A percentile compares a stretch with the other conserved stretches of the same genome.
phyloP scores from a whole-genome alignment of 1,139 yeast species.

The Protomyces inouyei region DNA sequence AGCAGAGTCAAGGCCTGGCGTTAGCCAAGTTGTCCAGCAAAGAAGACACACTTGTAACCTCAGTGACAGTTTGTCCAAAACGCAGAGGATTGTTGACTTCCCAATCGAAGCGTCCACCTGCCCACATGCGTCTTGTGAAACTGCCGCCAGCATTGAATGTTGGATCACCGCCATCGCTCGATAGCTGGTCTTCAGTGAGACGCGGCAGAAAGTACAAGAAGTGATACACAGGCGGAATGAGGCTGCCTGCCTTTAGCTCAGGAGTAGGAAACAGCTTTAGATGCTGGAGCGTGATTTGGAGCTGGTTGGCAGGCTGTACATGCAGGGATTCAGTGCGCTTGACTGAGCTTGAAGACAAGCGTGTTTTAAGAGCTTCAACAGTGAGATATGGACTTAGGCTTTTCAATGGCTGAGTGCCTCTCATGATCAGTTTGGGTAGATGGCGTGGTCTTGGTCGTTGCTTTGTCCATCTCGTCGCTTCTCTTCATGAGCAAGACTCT shows the following conservation, averaged over 20 bases:
- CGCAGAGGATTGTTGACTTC: conserved; percentile 39
- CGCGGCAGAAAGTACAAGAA: conserved; percentile 59
- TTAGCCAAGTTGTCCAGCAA: not conserved
- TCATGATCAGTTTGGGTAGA: not conserved
- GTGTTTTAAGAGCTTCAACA: conserved; percentile 15
- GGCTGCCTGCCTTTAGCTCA: conserved; percentile 31
- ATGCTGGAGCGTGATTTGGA: conserved; percentile 14
- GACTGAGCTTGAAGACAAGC: not conserved
- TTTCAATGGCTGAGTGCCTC: not conserved
- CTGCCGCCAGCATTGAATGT: conserved; percentile 61
- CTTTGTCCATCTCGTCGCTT: not conserved
- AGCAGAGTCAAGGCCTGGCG: conserved; percentile 24
- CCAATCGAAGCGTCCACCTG: conserved; percentile 57
- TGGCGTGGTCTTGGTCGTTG: not conserved
- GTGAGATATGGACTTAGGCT: conserved; percentile 5
- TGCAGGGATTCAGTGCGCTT: not conserved
- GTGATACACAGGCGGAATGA: conserved; percentile 55
- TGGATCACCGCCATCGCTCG: conserved; percentile 75
- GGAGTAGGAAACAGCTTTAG: conserved; percentile 1
- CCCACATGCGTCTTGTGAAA: conserved; percentile 74
- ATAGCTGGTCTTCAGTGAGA: conserved; percentile 49
- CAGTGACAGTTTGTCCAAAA: conserved; percentile 40
- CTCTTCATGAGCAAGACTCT: not conserved
- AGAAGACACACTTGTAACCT: conserved; percentile 27
- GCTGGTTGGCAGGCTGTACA: conserved; percentile 2